phyloP scores from a whole-genome alignment of 306 rosid genomes.

The Parietaria judaica region DNA sequence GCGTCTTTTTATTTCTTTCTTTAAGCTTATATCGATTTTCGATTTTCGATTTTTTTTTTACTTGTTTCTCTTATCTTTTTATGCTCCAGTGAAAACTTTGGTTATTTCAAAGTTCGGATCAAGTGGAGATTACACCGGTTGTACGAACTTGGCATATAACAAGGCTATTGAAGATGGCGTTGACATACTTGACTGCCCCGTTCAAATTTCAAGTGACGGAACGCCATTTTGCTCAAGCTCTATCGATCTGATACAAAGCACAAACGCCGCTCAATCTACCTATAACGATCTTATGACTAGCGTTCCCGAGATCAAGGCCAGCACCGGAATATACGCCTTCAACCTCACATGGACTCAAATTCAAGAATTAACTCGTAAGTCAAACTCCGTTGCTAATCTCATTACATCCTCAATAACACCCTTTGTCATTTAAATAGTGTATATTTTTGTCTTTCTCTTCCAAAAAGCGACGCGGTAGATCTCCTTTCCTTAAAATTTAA shows the following conservation, averaged over 20 bases:
- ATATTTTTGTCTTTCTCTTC: no score
- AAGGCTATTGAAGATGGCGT: constrained; percentile 69
- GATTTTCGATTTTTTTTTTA: constrained; percentile 21
- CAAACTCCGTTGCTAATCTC: constrained; percentile 20
- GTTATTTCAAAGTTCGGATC: constrained; percentile 79
- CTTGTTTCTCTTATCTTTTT: constrained; percentile 20
- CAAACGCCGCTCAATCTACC: constrained; percentile 38
- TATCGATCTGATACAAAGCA: constrained; percentile 67
- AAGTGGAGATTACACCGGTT: constrained; percentile 78
- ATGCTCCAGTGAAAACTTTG: constrained; percentile 44
- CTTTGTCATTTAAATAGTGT: no score
- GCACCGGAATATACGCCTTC: constrained; percentile 65
- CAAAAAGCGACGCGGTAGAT: no score
- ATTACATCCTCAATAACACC: no score
- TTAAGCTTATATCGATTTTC: not conserved
- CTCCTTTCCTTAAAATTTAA: no score
- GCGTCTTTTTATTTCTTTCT: not conserved
- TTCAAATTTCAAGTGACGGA: constrained; percentile 75
- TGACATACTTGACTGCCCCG: constrained; percentile 81
- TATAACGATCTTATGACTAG: constrained; percentile 24
- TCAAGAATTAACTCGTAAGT: constrained; percentile 59
- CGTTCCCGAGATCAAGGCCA: constrained; percentile 41
- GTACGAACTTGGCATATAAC: constrained; percentile 53
- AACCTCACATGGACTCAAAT: constrained; percentile 60
- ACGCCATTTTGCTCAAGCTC: constrained; percentile 63